These are phyloP conservation scores for Aspergillus novofumigatus DNA, from an alignment of 2,329 filamentous ascomycete genomes.

Conservation along the genomic window DNA sequence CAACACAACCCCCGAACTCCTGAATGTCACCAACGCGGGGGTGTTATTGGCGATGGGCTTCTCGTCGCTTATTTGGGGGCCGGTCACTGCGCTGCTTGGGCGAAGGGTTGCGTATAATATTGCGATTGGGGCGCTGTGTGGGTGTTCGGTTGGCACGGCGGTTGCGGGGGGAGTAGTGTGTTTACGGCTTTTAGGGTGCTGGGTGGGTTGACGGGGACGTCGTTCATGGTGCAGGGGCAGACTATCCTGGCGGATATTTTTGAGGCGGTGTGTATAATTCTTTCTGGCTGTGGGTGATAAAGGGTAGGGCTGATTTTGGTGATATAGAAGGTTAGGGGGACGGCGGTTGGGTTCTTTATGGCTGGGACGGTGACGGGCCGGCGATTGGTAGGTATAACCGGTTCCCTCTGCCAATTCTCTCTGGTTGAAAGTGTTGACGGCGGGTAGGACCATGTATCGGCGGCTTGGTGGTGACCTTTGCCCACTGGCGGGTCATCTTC, in stretches of 20 bases:
- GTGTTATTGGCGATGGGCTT: conserved; percentile 37
- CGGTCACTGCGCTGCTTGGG: conserved; percentile 27
- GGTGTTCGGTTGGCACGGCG: conserved; percentile 31
- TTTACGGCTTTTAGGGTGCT: conserved; percentile 36
- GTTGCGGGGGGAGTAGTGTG: conserved; percentile 27
- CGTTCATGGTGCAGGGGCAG: conserved; percentile 39
- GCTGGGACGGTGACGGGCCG: conserved; percentile 40
- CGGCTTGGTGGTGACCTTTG: conserved; percentile 73
- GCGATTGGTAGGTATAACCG: conserved; percentile 38
- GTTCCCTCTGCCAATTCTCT: background rate
- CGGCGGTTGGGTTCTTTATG: conserved; percentile 43
- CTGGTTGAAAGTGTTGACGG: too few species aligned
- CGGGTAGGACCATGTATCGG: conserved; percentile 55
- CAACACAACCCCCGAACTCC: conserved; percentile 29
- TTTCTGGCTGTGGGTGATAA: too few species aligned
- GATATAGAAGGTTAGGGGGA: conserved; percentile 34
- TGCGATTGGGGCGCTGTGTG: conserved; percentile 31
- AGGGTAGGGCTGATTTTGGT: conserved; percentile 10
- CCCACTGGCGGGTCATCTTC: conserved; percentile 71
- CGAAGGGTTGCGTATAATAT: conserved; percentile 30
- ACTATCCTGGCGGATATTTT: conserved; percentile 39
- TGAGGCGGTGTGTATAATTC: conserved; percentile 26
- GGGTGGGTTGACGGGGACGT: conserved; percentile 35
- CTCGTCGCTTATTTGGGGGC: conserved; percentile 35
- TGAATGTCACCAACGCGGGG: conserved; percentile 36